Evolutionary conservation across 2,329 filamentous ascomycete genomes (phyloP).

Genomic region (Periconia macrospinosa): DNA sequence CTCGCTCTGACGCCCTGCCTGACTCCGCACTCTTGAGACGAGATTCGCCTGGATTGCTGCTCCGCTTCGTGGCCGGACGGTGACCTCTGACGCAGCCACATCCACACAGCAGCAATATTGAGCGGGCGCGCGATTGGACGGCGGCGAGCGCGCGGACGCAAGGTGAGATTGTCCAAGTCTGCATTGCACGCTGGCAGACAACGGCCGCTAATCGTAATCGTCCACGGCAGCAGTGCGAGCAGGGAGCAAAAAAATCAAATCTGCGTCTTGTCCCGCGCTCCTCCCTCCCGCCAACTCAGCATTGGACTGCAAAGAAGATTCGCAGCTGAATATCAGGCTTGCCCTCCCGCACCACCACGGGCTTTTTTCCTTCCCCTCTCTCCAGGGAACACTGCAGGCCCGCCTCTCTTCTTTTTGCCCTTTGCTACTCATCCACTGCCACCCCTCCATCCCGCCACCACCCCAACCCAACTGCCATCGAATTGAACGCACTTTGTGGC

Average conservation of each 20-base stretch:
- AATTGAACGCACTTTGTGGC: slow-evolving; percentile 38
- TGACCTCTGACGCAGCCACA: slow-evolving; percentile 20
- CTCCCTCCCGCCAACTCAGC: slow-evolving; percentile 21
- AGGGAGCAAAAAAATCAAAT: slow-evolving; percentile 22
- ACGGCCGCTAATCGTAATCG: slow-evolving; percentile 38
- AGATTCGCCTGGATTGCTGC: slow-evolving; percentile 7
- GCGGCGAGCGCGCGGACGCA: slow-evolving; percentile 32
- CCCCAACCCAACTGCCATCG: slow-evolving; percentile 23
- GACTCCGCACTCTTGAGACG: too few relatives aligned
- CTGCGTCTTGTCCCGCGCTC: slow-evolving; percentile 40
- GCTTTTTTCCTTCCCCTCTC: slow-evolving; percentile 23
- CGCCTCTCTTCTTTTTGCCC: slow-evolving; percentile 31
- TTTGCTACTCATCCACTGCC: slow-evolving; percentile 20
- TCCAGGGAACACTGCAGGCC: slow-evolving; percentile 39
- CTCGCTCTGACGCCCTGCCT: too few relatives aligned
- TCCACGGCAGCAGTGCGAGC: slow-evolving; percentile 38
- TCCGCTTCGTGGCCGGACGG: slow-evolving; percentile 11
- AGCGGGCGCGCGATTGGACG: slow-evolving; percentile 33
- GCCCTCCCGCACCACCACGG: slow-evolving; percentile 17
- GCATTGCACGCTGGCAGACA: slow-evolving; percentile 29
- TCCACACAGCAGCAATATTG: slow-evolving; percentile 39
- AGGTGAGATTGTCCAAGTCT: slow-evolving; percentile 40
- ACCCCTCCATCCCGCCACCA: slow-evolving; percentile 33
- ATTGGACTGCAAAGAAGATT: slow-evolving; percentile 34
- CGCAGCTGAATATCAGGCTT: slow-evolving; percentile 40